Base-by-base conservation (phyloP, 306 rosid genomes). In the Rubus idaeus region DNA sequence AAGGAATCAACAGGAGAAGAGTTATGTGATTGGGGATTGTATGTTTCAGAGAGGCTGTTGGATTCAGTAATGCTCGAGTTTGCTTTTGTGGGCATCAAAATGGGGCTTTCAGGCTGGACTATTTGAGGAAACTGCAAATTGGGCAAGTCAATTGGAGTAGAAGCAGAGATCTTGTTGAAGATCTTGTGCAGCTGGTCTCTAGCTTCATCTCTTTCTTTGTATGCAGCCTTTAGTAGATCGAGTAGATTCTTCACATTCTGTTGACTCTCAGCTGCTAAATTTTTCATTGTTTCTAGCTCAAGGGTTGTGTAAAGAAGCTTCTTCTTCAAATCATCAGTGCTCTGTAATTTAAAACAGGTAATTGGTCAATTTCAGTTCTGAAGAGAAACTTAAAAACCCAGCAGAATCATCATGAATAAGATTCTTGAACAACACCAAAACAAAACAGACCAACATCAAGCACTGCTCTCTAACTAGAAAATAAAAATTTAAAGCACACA, bases 1-100 rank as follows among this genome's bases (percentile, higher is more conserved):
- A 92, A 78, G 3, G 97, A 92, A 62, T 92, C 97, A 0, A 86
- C 94, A 4, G 87, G 80, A 23, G 93, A 88, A 37, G 98, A 91
- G 58, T 83, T 86, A 35, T 79, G 85, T 0, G 90, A 86, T 4
- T 84, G 86, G 61, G 63, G 80, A 67, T 83, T 83, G 75, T 84
- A 79, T 10, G 86, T 76, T 30, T 84, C 88, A 41, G 90, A 92
- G 41, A 80, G 78, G 68, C 87, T 86, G 78, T 75, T 83, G 13
- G 87, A 86, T 72, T 86, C 89, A 47, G 89, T 83, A 6, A 86
- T 75, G 83, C 85, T 83, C 4, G 89, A 86, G 73, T 93, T 87
- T 56, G 92, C 86, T 74, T 87, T 91, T 0, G 90, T 71, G n/a
- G 89, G 87, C 13, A 86, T 57, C 57, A 85, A 37, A 30, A 84